These are phyloP conservation scores for Tillandsia leiboldiana DNA, from an alignment of 176 grass and related monocot species.

Conservation along the genomic window DNA sequence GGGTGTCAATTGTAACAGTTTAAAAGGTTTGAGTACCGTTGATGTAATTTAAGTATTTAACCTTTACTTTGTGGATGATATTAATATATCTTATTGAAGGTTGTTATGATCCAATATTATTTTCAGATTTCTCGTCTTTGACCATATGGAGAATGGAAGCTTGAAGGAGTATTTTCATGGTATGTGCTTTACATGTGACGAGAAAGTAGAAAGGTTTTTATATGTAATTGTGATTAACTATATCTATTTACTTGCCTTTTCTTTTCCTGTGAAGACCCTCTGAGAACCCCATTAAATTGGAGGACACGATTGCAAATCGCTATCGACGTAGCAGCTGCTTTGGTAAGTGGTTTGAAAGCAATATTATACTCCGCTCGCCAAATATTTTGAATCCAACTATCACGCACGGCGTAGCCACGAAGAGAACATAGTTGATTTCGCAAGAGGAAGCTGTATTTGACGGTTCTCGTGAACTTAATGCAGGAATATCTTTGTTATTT, in stretches of 20 bases:
- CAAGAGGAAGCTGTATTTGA: background rate
- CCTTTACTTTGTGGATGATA: no score
- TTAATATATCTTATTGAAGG: background rate
- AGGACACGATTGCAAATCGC: constrained; percentile 76
- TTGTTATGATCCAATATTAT: background rate
- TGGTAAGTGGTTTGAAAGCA: constrained; percentile 34
- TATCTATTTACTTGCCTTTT: background rate
- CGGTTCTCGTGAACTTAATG: constrained; percentile 8
- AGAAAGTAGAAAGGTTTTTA: background rate
- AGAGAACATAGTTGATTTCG: background rate
- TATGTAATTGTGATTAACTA: background rate
- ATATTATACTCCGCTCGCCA: background rate
- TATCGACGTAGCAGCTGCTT: constrained; percentile 78
- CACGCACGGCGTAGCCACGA: background rate
- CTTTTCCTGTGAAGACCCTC: constrained; percentile 47
- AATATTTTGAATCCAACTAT: background rate
- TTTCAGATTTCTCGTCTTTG: constrained; percentile 80
- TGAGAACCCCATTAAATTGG: constrained; percentile 83
- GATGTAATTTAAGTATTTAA: no score
- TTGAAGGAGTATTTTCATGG: constrained; percentile 82
- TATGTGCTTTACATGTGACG: constrained; percentile 16
- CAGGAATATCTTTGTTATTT: constrained; percentile 96
- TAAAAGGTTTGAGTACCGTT: no score
- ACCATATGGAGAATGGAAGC: constrained; percentile 78
- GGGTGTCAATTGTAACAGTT: no score